phyloP scores from a whole-genome alignment of 192 early-diverging fungal genomes.

The Jimgerdemannia flammicorona region DNA sequence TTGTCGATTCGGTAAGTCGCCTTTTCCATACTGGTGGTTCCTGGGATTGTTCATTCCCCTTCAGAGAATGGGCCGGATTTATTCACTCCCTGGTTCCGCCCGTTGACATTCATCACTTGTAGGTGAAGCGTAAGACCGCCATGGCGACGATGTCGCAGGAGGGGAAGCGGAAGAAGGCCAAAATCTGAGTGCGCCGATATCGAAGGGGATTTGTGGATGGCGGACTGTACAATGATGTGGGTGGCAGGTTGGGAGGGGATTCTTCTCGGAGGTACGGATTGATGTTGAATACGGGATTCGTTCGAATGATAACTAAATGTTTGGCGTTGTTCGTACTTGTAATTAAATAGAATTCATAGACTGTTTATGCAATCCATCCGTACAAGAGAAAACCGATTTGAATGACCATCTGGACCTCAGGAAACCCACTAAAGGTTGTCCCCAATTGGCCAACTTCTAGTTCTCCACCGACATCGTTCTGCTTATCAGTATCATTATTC shows the following conservation, averaged over 20 bases:
- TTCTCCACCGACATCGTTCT: too few species aligned
- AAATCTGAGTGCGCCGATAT: not conserved
- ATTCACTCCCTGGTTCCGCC: not conserved
- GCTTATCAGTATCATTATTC: too few species aligned
- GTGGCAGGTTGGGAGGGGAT: too few species aligned
- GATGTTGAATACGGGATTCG: too few species aligned
- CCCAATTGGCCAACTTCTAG: too few species aligned
- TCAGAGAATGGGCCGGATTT: not conserved
- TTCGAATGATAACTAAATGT: too few species aligned
- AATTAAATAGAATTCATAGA: not conserved
- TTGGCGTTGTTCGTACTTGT: not conserved
- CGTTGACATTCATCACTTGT: not conserved
- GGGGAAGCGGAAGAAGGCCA: constrained; percentile 33
- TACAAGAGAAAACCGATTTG: too few species aligned
- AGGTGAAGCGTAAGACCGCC: constrained; percentile 59
- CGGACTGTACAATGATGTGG: too few species aligned
- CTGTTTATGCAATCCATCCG: not conserved
- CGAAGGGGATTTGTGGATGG: not conserved
- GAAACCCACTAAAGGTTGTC: too few species aligned
- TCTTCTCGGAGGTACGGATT: too few species aligned
- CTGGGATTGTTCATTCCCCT: not conserved
- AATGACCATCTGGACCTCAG: too few species aligned
- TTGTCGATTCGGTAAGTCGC: constrained; percentile 49
- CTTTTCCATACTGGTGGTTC: not conserved
- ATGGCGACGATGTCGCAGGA: constrained; percentile 37